These are phyloP conservation scores for Scenedesmus sp. DNA, from an alignment of 163 green algal species.

Conservation along the genomic window DNA sequence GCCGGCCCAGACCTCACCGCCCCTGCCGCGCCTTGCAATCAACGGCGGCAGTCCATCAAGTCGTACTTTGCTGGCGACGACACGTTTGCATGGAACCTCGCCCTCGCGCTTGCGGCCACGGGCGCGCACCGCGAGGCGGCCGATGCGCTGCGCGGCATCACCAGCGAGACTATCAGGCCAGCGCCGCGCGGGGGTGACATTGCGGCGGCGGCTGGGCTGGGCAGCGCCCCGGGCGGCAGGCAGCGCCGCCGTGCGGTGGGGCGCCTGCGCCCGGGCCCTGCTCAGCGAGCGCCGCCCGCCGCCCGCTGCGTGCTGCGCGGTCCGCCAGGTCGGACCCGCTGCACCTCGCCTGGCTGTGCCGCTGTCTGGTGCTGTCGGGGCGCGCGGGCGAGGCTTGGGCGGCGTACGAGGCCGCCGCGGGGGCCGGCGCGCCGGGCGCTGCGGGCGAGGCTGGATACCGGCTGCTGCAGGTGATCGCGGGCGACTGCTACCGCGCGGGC, in stretches of 20 bases:
- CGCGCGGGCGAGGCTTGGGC: constrained; percentile 71
- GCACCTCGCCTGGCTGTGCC: constrained; percentile 71
- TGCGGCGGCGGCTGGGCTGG: too few species aligned
- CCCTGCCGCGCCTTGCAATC: too few species aligned
- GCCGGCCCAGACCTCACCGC: too few species aligned
- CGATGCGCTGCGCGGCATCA: constrained; percentile 67
- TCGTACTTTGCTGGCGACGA: constrained; percentile 80
- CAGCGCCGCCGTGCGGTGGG: too few species aligned
- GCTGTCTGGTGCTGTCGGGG: constrained; percentile 80
- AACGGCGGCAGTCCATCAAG: constrained; percentile 75
- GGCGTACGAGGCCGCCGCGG: constrained; percentile 58
- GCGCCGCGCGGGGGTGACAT: too few species aligned
- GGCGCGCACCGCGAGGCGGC: constrained; percentile 79
- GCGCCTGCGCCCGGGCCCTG: neutral
- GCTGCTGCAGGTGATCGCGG: constrained; percentile 79
- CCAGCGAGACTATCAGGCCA: too few species aligned
- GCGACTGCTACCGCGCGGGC: constrained; percentile 85
- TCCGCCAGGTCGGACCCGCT: constrained; percentile 65
- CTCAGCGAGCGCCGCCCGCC: neutral
- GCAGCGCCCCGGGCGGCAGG: neutral
- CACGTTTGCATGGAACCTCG: constrained; percentile 90
- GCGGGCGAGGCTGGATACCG: constrained; percentile 14
- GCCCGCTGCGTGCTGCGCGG: too few species aligned
- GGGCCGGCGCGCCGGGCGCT: neutral
- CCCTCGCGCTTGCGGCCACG: constrained; percentile 69